Percentiles rank a stretch among this genome's conserved stretches.
These are phyloP conservation scores for Chlorella sp. DNA, from an alignment of 139 green algal genomes.

Conservation along the genomic window DNA sequence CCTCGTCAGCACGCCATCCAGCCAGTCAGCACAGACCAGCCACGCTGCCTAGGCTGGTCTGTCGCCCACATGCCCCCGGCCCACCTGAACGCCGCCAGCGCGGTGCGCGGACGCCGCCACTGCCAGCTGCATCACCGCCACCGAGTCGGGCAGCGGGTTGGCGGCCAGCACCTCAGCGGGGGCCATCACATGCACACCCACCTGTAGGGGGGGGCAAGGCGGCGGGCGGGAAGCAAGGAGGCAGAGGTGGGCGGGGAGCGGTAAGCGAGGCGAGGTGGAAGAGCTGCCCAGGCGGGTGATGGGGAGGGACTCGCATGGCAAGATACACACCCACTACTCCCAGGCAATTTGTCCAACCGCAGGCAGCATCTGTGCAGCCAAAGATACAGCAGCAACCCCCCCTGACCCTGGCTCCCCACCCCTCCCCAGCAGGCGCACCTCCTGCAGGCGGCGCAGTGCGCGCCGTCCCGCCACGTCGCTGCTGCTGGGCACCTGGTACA, in stretches of 20 bases:
- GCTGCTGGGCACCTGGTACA: conserved; percentile 71
- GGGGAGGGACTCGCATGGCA: background rate
- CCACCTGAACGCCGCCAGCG: conserved; percentile 35
- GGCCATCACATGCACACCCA: conserved; percentile 86
- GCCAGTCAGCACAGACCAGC: too few species aligned
- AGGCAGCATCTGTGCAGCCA: background rate
- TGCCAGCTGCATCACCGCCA: conserved; percentile 83
- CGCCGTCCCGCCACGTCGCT: conserved; percentile 66
- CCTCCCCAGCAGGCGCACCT: conserved; percentile 48
- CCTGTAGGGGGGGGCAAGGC: conserved; percentile 53
- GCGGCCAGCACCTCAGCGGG: conserved; percentile 70
- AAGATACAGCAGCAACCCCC: too few species aligned
- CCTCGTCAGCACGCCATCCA: background rate
- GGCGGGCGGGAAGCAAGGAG: background rate
- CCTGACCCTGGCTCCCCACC: background rate
- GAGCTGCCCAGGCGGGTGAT: background rate
- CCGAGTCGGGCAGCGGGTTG: conserved; percentile 80
- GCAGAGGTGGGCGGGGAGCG: background rate
- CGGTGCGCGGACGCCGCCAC: conserved; percentile 52
- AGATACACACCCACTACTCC: background rate
- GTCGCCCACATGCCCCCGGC: background rate
- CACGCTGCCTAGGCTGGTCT: too few species aligned
- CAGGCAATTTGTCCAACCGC: background rate
- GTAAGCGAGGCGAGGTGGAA: background rate
- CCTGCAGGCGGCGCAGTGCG: conserved; percentile 88